A percentile compares a stretch with the other conserved stretches of the same genome.
Conservation (phyloP, 2,329 filamentous ascomycete species). For the Endoconidiophora laricicola region DNA sequence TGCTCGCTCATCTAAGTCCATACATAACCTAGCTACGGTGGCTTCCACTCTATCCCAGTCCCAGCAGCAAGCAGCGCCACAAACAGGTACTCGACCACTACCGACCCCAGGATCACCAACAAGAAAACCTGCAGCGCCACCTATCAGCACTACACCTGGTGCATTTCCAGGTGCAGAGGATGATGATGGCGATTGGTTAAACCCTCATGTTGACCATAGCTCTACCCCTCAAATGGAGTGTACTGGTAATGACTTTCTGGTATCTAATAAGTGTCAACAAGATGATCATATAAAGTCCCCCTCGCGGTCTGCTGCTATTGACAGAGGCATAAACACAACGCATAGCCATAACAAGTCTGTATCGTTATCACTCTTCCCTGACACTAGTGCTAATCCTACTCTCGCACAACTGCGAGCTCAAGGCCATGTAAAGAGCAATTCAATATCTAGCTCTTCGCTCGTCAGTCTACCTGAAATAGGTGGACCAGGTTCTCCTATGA, state of each 20-base stretch:
- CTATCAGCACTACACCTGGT: slow-evolving; percentile 31
- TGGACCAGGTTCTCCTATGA: slow-evolving; percentile 31
- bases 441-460: slow-evolving; percentile 39
- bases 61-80: not conserved
- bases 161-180: slow-evolving; percentile 32
- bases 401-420: slow-evolving; percentile 16
- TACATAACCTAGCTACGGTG: slow-evolving; percentile 21
- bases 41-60: not conserved
- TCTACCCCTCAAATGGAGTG: slow-evolving; percentile 7
- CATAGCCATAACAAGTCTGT: slow-evolving; percentile 43
- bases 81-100: slow-evolving; percentile 19
- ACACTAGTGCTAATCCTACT: slow-evolving; percentile 14
- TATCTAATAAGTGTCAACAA: slow-evolving; percentile 25
- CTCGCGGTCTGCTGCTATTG: not conserved
- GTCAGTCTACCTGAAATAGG: slow-evolving; percentile 30
- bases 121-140: slow-evolving; percentile 17
- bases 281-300: slow-evolving; percentile 22
- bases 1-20: slow-evolving; percentile 31
- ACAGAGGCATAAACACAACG: slow-evolving; percentile 15
- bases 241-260: slow-evolving; percentile 19
- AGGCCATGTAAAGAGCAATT: slow-evolving; percentile 20
- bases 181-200: slow-evolving; percentile 48
- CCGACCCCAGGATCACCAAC: slow-evolving; percentile 15
- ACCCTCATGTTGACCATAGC: slow-evolving; percentile 24
- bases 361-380: slow-evolving; percentile 40